phyloP scores from a whole-genome alignment of 2,329 filamentous ascomycete genomes.

The Diaporthe destruens region DNA sequence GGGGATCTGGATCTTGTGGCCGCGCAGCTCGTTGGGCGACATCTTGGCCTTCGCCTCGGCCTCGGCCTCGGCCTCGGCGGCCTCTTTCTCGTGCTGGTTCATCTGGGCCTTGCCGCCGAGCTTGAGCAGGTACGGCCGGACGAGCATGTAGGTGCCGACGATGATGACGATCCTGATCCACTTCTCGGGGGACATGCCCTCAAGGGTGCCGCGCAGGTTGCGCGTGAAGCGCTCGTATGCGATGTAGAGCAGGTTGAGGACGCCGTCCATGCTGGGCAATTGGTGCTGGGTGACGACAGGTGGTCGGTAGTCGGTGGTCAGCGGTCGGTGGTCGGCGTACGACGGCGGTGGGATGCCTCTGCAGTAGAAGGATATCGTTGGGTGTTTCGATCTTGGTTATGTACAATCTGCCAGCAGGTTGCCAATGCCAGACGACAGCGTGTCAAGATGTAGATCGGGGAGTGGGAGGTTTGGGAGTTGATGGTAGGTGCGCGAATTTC shows the following conservation, averaged over 20 bases:
- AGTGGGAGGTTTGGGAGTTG: not conserved
- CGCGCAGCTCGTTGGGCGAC: constrained; percentile 74
- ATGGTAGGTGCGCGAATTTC: constrained; percentile 31
- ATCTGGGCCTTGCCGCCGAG: constrained; percentile 73
- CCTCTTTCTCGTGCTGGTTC: constrained; percentile 72
- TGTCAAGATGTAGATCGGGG: constrained; percentile 1
- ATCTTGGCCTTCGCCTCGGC: constrained; percentile 64
- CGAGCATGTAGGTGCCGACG: constrained; percentile 78
- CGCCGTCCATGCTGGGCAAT: constrained; percentile 46
- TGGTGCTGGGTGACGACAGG: not conserved
- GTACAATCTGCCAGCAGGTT: not conserved
- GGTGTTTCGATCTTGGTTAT: not conserved
- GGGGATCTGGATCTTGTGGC: constrained; percentile 64
- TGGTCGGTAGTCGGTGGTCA: not conserved
- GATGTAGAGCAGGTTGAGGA: constrained; percentile 46
- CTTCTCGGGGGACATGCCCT: constrained; percentile 63
- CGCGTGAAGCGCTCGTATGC: constrained; percentile 54
- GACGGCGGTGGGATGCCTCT: not conserved
- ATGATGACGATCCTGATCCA: constrained; percentile 79
- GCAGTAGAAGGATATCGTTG: not conserved
- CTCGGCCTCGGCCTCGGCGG: constrained; percentile 62
- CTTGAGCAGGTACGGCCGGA: constrained; percentile 81
- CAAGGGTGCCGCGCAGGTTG: constrained; percentile 65
- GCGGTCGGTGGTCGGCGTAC: no score
- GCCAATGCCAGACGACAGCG: constrained; percentile 7